Conservation (phyloP, 306 rosid genomes). For the Castanea sativa region DNA sequence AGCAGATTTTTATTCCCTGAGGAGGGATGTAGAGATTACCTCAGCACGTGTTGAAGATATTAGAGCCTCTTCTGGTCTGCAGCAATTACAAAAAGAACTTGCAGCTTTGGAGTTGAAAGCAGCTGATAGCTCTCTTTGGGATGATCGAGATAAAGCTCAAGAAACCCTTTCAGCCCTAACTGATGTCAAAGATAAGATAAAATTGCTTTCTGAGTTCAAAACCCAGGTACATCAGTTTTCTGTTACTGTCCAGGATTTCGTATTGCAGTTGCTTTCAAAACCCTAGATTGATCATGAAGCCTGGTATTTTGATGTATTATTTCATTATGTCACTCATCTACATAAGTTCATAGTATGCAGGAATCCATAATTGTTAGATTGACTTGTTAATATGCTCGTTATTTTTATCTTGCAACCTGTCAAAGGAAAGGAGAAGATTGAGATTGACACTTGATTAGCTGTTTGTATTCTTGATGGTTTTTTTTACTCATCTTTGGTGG, state of each 20-base stretch:
- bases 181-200: slow-evolving; percentile 81
- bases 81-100: slow-evolving; percentile 58
- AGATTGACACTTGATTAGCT: background rate
- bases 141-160: slow-evolving; percentile 77
- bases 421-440: background rate
- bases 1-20: slow-evolving; percentile 80
- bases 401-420: background rate
- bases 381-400: background rate
- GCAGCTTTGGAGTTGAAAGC: slow-evolving; percentile 75
- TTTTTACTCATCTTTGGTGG: background rate
- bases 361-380: background rate
- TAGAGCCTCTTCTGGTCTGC: slow-evolving; percentile 64
- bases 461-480: background rate
- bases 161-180: slow-evolving; percentile 63
- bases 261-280: background rate
- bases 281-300: background rate
- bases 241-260: background rate
- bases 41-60: slow-evolving; percentile 74
- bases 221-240: slow-evolving; percentile 52
- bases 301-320: background rate
- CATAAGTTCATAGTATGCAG: background rate
- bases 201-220: slow-evolving; percentile 66
- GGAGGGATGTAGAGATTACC: slow-evolving; percentile 66
- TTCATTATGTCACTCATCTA: background rate
- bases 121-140: slow-evolving; percentile 73